Evolutionary conservation across 202 grass and related monocot species (phyloP).

Genomic region (Carex sylvatica): DNA sequence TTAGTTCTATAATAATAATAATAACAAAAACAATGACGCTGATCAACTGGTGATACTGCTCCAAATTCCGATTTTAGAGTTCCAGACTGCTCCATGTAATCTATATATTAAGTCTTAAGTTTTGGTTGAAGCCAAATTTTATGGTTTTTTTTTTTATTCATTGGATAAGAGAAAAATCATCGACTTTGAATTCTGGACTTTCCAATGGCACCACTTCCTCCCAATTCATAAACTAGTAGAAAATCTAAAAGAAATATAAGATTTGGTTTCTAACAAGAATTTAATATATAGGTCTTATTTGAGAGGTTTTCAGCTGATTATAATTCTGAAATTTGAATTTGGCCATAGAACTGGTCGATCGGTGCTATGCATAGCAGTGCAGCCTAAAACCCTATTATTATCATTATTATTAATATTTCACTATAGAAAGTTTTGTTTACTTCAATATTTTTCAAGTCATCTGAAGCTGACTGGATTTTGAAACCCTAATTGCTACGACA

Average conservation of each 20-base stretch:
- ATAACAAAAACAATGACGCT: not conserved
- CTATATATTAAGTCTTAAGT: not conserved
- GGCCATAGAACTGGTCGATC: not conserved
- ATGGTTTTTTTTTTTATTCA: not conserved
- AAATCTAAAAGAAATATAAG: not conserved
- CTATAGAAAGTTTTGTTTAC: not conserved
- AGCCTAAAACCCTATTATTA: not conserved
- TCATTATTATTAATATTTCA: not conserved
- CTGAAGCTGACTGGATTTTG: not conserved
- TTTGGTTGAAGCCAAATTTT: not conserved
- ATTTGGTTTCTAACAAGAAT: conserved; percentile 4
- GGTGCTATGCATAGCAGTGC: not conserved
- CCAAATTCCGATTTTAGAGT: not conserved
- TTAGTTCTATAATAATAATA: not conserved
- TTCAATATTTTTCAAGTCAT: not conserved
- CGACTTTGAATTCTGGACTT: not conserved
- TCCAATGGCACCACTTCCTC: not conserved
- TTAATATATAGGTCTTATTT: not conserved
- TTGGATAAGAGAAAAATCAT: not conserved
- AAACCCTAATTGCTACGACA: not conserved
- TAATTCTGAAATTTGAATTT: not conserved
- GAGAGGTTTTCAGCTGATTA: not conserved
- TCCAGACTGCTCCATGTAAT: not conserved
- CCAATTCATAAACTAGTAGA: not conserved
- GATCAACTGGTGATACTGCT: not conserved